Percentiles rank a stretch among this genome's conserved stretches.
Evolutionary conservation across 345 rosid genomes (phyloP).

Genomic region (Eutrema yunnanense): DNA sequence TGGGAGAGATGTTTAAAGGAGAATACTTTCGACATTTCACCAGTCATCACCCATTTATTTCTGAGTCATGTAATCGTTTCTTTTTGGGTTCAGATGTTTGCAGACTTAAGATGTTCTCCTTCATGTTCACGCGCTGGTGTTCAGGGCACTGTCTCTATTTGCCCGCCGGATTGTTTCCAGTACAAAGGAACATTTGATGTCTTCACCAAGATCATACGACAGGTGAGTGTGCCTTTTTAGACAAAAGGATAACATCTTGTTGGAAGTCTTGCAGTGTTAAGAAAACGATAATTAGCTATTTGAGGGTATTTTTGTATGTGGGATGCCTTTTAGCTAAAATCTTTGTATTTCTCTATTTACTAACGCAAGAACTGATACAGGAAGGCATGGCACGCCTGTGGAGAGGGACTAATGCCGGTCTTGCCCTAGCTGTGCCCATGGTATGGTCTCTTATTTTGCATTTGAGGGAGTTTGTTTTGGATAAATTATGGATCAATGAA

Average conservation of each 20-base stretch:
- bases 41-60: not conserved
- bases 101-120: constrained; percentile 92
- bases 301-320: not conserved
- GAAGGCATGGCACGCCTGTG: constrained; percentile 86
- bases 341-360: constrained; percentile 1
- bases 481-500: not conserved
- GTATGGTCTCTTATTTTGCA: constrained; percentile 33
- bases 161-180: constrained; percentile 99
- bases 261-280: not conserved
- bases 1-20: not conserved
- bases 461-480: not conserved
- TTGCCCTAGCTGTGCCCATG: constrained; percentile 87
- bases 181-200: constrained; percentile 97
- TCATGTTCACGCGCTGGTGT: constrained; percentile 92
- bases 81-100: constrained; percentile 61
- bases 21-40: not conserved
- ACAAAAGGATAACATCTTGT: not conserved
- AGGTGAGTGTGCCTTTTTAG: constrained; percentile 41
- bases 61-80: not conserved
- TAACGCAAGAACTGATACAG: constrained; percentile 40
- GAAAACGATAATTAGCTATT: not conserved
- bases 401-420: constrained; percentile 98
- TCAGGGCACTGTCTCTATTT: constrained; percentile 94
- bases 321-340: not conserved
- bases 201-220: constrained; percentile 78